A percentile compares a stretch with the other conserved stretches of the same genome.
These are phyloP conservation scores for Rhododendron simsii DNA, from an alignment of 148 eudicot species.

Conservation along the genomic window DNA sequence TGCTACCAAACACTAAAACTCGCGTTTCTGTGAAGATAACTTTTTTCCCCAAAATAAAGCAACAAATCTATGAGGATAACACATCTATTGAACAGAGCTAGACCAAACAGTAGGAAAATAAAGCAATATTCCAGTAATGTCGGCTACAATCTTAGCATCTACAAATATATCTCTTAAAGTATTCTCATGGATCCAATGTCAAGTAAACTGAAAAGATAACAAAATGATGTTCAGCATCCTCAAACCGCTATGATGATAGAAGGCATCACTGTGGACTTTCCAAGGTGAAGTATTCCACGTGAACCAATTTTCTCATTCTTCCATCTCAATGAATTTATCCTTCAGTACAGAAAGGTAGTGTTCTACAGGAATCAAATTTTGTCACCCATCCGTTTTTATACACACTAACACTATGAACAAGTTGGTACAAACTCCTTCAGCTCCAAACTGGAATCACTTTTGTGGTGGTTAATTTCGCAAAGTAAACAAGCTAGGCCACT, in stretches of 20 bases:
- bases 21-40: not conserved
- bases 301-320: not conserved
- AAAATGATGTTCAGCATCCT: not conserved
- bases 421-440: not conserved
- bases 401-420: not conserved
- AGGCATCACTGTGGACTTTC: not conserved
- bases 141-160: not conserved
- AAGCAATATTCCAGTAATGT: not conserved
- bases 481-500: not conserved
- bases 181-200: not conserved
- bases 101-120: not conserved
- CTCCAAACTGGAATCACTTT: not conserved
- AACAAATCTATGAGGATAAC: not conserved
- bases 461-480: not conserved
- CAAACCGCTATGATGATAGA: not conserved
- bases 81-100: not conserved
- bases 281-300: not conserved
- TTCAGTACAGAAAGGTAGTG: not conserved
- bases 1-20: not conserved
- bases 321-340: not conserved
- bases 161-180: not conserved
- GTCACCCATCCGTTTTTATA: not conserved
- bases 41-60: not conserved
- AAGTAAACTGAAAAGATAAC: not conserved
- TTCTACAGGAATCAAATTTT: not conserved